Base-by-base conservation (phyloP, 257 asterid species). In the Salvia rosmarinus region DNA sequence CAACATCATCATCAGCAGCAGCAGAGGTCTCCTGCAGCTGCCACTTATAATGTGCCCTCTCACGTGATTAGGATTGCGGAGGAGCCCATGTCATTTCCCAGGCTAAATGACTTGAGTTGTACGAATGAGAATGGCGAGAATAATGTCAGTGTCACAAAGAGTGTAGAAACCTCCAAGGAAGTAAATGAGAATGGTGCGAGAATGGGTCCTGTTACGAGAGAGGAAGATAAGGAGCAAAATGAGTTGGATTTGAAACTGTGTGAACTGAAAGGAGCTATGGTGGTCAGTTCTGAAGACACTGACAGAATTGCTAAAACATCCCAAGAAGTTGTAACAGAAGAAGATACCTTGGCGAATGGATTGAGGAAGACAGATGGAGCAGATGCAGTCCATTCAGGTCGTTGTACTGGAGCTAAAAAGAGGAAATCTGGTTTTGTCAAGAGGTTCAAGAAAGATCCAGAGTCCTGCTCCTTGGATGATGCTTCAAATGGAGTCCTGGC, bases 401-500 rank as follows among this genome's bases (percentile, higher is more conserved):
- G 96, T 39, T 78, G 77, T 72, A 89, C 79, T 34, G 97, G 98
- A 67, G 92, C 98, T 60, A 94, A 57, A 74, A 86, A 72, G 88
- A 88, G 98, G 81, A 94, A 94, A 82, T 94, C 97, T 67, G 96
- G 97, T 75, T 82, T 82, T 57, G 98, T 94, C 30, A 91, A 85
- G 83, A 85, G 98, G 75, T 91, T 94, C 80, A 91, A 67, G 79
- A 85, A 80, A 85, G 95, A 89, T 71, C 72, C 79, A 3, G 70
- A 78, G 43, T 52, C 86, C 0, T 65, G 77, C 75, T 55, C 72
- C 16, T 64, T 59, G 58, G 80, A 79, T 61, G 87, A 68, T 73
- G 70, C 47, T 32, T 65, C 77, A 23, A 84, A 81, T 77, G 83
- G 79, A 35, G 72, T 72, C 55, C 46, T 73, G 17, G 42, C 72